phyloP scores from a whole-genome alignment of 2,329 filamentous ascomycete genomes.

The Xylaria digitata region DNA sequence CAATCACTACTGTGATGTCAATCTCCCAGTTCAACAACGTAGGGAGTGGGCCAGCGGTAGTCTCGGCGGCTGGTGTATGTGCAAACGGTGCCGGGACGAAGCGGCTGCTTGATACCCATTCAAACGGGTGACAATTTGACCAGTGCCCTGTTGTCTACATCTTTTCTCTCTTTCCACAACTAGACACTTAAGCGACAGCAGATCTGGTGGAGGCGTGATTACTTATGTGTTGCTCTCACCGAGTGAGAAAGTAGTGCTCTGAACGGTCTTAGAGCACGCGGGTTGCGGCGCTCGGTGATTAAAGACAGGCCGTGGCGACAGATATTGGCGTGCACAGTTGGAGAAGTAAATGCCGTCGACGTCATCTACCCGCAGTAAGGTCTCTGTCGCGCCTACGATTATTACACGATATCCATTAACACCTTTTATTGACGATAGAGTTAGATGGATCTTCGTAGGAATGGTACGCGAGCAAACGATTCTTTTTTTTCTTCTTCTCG shows the following conservation, averaged over 20 bases:
- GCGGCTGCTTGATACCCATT: conserved; percentile 52
- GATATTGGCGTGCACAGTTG: conserved; percentile 5
- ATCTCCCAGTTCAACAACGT: conserved; percentile 79
- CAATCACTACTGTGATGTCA: conserved; percentile 94
- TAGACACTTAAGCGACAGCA: conserved; percentile 26
- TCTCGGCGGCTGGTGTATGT: conserved; percentile 89
- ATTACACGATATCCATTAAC: conserved; percentile 14
- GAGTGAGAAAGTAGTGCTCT: conserved; percentile 30
- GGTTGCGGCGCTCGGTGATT: conserved; percentile 9
- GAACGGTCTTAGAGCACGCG: conserved; percentile 9
- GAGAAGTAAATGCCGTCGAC: conserved; percentile 9
- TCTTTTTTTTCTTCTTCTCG: conserved; percentile 43
- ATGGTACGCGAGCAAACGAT: conserved; percentile 27
- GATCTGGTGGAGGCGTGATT: conserved; percentile 44
- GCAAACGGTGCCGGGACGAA: conserved; percentile 82
- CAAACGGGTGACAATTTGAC: conserved; percentile 35
- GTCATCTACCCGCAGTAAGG: neutral
- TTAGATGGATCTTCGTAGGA: conserved; percentile 31
- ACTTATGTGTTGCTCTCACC: conserved; percentile 47
- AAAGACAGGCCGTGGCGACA: conserved; percentile 12
- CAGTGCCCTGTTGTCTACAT: neutral
- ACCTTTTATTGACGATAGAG: conserved; percentile 26
- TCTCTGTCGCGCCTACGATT: conserved; percentile 1
- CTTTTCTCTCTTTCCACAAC: conserved; percentile 1
- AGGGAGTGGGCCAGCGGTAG: conserved; percentile 91